Evolutionary conservation across 768 basidiomycete genomes (phyloP).

Genomic region (Sporobolomyces phaffii): DNA sequence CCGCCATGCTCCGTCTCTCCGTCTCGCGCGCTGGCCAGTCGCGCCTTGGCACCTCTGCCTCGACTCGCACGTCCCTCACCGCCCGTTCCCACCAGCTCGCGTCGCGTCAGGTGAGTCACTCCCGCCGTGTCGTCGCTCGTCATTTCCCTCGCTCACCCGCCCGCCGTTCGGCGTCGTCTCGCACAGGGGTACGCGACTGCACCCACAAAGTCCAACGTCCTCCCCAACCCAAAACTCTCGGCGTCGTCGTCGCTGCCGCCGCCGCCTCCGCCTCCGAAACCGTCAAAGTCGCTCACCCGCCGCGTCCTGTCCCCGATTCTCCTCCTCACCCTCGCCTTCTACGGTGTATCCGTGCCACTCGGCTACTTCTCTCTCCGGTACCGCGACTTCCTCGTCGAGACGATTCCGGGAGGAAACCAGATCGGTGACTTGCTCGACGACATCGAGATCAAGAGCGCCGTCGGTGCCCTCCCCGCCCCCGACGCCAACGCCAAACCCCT

Average conservation of each 20-base stretch:
- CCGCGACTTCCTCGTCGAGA: conserved; percentile 75
- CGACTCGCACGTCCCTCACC: not conserved
- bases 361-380: conserved; percentile 51
- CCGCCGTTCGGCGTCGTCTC: too few relatives aligned
- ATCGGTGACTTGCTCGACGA: conserved; percentile 81
- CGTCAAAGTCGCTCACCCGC: conserved; percentile 36
- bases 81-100: not conserved
- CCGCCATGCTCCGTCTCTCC: conserved; percentile 1
- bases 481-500: conserved; percentile 32
- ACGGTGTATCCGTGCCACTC: conserved; percentile 38
- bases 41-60: not conserved
- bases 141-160: not conserved
- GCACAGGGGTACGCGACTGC: conserved; percentile 23
- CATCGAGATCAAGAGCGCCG: conserved; percentile 39
- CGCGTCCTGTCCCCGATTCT: conserved; percentile 35
- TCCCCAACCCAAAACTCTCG: conserved; percentile 6
- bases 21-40: not conserved
- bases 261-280: conserved; percentile 17
- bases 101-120: not conserved
- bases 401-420: conserved; percentile 68
- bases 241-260: too few relatives aligned
- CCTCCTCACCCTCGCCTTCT: conserved; percentile 37
- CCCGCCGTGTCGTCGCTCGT: conserved; percentile 8
- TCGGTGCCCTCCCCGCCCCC: not conserved
- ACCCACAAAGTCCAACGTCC: conserved; percentile 16